Evolutionary conservation across 1,284 basidiomycete genomes (phyloP).

Genomic region (Naganishia cerealis): DNA sequence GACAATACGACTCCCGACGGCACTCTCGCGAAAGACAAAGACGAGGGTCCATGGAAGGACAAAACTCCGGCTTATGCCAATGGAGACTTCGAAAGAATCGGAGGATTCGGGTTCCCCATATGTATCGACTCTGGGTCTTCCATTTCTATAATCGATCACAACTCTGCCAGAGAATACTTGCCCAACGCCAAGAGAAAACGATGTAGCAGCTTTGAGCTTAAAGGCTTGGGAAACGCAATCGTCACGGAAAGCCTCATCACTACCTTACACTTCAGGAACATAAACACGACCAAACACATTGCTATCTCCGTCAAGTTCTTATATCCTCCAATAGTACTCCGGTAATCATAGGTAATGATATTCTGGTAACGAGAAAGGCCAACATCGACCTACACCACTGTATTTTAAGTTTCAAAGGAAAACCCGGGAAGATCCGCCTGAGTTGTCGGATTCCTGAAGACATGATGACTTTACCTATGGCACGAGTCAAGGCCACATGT

Average conservation of each 20-base stretch:
- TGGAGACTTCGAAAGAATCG: neutral
- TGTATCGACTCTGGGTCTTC: slow-evolving; percentile 29
- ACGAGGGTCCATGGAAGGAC: too few species aligned
- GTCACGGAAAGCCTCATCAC: too few species aligned
- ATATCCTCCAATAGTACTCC: neutral
- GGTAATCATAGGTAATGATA: slow-evolving; percentile 30
- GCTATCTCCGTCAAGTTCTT: slow-evolving; percentile 12
- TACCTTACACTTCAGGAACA: too few species aligned
- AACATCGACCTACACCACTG: slow-evolving; percentile 12
- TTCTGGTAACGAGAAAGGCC: slow-evolving; percentile 16
- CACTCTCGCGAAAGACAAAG: too few species aligned
- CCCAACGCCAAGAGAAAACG: neutral
- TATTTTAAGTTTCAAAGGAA: slow-evolving; percentile 1
- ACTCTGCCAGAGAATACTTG: slow-evolving; percentile 6
- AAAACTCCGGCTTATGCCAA: neutral
- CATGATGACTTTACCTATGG: too few species aligned
- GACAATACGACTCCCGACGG: too few species aligned
- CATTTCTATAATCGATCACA: slow-evolving; percentile 22
- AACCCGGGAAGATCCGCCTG: too few species aligned
- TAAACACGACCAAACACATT: too few species aligned
- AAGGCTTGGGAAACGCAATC: too few species aligned
- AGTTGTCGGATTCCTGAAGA: too few species aligned
- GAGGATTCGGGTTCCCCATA: neutral
- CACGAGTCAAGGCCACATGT: neutral
- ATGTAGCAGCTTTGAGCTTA: too few species aligned